Evolutionary conservation across 305 asterid genomes (phyloP).

Genomic region (Fraxinus greggii): DNA sequence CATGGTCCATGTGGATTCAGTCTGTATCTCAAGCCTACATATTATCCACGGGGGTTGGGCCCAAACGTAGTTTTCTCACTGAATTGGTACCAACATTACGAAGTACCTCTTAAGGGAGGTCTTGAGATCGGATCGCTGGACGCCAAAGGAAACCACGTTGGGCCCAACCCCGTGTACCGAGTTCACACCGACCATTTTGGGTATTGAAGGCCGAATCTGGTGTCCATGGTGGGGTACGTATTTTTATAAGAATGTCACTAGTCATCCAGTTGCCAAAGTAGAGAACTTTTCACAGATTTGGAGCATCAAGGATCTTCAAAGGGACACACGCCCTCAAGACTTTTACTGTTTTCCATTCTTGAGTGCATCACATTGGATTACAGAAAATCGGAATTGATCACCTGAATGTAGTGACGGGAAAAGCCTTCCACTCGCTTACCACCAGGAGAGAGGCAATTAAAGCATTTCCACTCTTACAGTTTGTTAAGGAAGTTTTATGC

Average conservation of each 20-base stretch:
- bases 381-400: background rate
- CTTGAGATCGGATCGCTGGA: background rate
- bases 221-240: background rate
- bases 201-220: background rate
- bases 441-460: background rate
- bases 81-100: background rate
- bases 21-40: background rate
- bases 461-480: background rate
- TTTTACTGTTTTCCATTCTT: background rate
- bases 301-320: background rate
- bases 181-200: background rate
- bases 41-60: background rate
- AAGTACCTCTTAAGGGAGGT: background rate
- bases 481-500: background rate
- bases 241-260: background rate
- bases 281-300: background rate
- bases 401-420: background rate
- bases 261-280: background rate
- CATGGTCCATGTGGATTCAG: background rate
- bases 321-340: background rate
- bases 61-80: background rate
- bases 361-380: background rate
- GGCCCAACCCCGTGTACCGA: background rate
- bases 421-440: background rate
- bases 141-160: background rate